phyloP scores from a whole-genome alignment of 768 basidiomycete species.

The Clitopilus passeckerianus region DNA sequence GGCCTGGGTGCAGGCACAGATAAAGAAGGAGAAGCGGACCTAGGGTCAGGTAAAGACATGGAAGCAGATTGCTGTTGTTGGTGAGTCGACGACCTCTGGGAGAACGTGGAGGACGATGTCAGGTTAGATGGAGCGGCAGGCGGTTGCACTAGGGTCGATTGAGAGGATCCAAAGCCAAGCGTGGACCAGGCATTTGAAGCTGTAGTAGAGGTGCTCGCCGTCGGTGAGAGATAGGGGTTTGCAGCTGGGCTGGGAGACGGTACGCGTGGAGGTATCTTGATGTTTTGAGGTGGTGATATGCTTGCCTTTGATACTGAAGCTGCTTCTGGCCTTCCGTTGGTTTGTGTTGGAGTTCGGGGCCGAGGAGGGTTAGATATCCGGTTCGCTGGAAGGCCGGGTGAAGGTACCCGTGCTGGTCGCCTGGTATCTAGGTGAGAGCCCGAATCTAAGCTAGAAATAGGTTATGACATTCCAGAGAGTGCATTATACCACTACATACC shows the following conservation, averaged over 20 bases:
- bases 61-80: neutral
- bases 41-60: neutral
- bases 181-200: conserved; percentile 25
- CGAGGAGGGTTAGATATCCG: conserved; percentile 13
- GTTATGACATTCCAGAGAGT: neutral
- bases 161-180: neutral
- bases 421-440: conserved; percentile 1
- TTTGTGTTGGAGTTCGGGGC: conserved; percentile 19
- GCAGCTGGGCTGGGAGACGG: conserved; percentile 27
- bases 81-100: neutral
- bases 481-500: conserved; percentile 19
- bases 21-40: neutral
- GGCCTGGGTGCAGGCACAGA: conserved; percentile 6
- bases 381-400: conserved; percentile 4
- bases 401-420: neutral
- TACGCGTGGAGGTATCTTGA: conserved; percentile 26
- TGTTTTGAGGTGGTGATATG: conserved; percentile 18
- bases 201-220: conserved; percentile 14
- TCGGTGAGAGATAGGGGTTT: neutral
- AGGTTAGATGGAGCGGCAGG: neutral
- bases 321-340: conserved; percentile 18
- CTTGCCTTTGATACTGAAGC: conserved; percentile 12
- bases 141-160: neutral
- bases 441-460: neutral
- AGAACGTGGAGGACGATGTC: neutral